These are phyloP conservation scores for Ustulina deusta DNA, from an alignment of 2,329 filamentous ascomycete species.

Conservation along the genomic window DNA sequence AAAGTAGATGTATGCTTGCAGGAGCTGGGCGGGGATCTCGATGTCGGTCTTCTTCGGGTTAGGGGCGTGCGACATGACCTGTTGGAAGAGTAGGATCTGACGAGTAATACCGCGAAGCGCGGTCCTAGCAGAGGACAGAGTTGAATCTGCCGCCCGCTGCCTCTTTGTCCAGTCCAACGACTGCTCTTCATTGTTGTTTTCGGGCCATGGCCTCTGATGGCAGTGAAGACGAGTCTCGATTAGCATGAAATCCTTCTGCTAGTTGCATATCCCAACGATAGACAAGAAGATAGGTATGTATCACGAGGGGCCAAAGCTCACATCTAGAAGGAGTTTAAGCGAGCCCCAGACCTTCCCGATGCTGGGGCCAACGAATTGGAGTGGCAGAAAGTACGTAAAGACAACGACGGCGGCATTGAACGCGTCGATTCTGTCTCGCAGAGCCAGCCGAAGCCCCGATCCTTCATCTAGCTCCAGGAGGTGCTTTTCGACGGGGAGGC, in stretches of 20 bases:
- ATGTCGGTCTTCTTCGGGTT: background rate
- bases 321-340: slow-evolving; percentile 41
- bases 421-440: slow-evolving; percentile 42
- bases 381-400: slow-evolving; percentile 44
- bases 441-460: slow-evolving; percentile 4
- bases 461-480: slow-evolving; percentile 22
- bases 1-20: slow-evolving; percentile 27
- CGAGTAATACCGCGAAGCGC: slow-evolving; percentile 10
- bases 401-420: slow-evolving; percentile 44
- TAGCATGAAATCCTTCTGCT: slow-evolving; percentile 50
- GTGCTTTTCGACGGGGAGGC: slow-evolving; percentile 1
- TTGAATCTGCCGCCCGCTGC: slow-evolving; percentile 10
- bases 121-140: slow-evolving; percentile 6
- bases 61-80: slow-evolving; percentile 21
- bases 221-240: slow-evolving; percentile 51
- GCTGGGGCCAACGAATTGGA: slow-evolving; percentile 33
- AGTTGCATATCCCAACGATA: slow-evolving; percentile 17
- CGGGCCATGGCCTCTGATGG: slow-evolving; percentile 44
- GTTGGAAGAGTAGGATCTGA: slow-evolving; percentile 23
- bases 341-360: slow-evolving; percentile 45
- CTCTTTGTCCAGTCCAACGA: slow-evolving; percentile 6
- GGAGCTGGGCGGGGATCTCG: slow-evolving; percentile 18
- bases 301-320: slow-evolving; percentile 23
- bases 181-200: slow-evolving; percentile 5
- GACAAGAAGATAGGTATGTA: background rate